Base-by-base conservation (phyloP, 805 yeast species). In the Blastobotrys muscicola region DNA sequence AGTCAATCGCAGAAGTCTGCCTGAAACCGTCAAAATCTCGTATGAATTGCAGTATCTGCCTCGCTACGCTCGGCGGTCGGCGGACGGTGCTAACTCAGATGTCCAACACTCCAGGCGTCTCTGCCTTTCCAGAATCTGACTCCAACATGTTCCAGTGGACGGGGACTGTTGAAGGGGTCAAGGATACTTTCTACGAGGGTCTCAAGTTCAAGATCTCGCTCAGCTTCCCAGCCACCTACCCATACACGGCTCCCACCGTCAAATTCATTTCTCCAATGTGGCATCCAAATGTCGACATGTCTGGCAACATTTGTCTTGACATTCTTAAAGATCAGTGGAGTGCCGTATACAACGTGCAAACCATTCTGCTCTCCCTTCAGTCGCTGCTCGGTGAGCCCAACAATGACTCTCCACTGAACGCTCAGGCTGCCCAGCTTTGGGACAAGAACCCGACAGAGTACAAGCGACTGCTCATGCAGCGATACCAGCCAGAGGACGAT, bases 301-400 rank as follows among this genome's bases (percentile, higher is more conserved):
- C 71, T 43, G 84, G 84, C n/a, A 71, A 75, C 48, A 79, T 78
- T 46, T 78, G 84, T 50, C 64, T 78, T 37, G 81, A 77, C 56
- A 78, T 78, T 42, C 65, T 78, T 57, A 76, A 78, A 56, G 81
- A 76, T 41, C 68, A 76, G 49, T 78, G 84, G 84, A 70, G 78
- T 41, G 82, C 79, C 1, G 72, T 76, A 8, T 76, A 75, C 59
- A 75, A 76, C 50, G 78, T 78, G 8, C 79, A 75, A 60, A 74
- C 79, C 39, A 72, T 78, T 43, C 62, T 78, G 52, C 62, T 78
- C 44, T 74, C 80, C 16, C 62, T 78, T 47, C 80, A 78, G 57
- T 69, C 78, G 16, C 63, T 78, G 58, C 66, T 78, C 49, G 81
- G 76, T 20, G 82, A 76, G 61, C 84, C 84, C 36, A 78, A 79